Base-by-base conservation (phyloP, 202 grass and related monocot genomes). In the Zizania palustris region DNA sequence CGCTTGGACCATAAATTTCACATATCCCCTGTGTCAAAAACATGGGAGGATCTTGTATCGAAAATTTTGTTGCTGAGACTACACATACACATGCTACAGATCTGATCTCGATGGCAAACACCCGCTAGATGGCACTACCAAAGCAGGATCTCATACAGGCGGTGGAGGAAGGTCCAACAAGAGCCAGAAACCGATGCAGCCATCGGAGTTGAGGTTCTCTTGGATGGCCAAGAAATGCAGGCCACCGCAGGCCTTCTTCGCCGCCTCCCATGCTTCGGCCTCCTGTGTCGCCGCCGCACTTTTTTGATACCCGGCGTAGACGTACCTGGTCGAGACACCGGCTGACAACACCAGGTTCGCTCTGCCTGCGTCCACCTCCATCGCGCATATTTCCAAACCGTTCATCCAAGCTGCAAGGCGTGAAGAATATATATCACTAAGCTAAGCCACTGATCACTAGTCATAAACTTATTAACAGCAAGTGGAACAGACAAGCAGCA, bases 151-250 rank as follows among this genome's bases (percentile, higher is more conserved):
- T 28, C 51, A 99, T 36, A 99, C 89, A 16, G 89, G 87, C 50
- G 96, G 92, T 28, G 87, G 83, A 16, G 96, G 92, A 58, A 99
- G 81, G 75, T 99, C 96, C 18, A 99, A 77, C 35, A 99, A 83
- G 67, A 99, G 92, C 96, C 96, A 99, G 77, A 99, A 93, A 2
- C 92, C 96, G 11, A 96, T 75, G 53, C 96, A 99, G 7, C 81
- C 78, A 19, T 99, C 85, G 28, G 96, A 99, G 76, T 99, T 81
- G 46, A 99, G 73, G 69, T 73, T 89, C 86, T 99, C 92, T 14
- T 99, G 96, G 63, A 99, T 85, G 46, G 96, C 96, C 60, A 96
- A 64, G 75, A 99, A 99, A 68, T 99, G 96, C 62, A 99, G 83
- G 40, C 92, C 96, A 6, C 91, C 91, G 33, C 85, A 85, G 20